These are phyloP conservation scores for Cryptococcus neoformans DNA, from an alignment of 1,284 basidiomycete genomes.

Conservation along the genomic window DNA sequence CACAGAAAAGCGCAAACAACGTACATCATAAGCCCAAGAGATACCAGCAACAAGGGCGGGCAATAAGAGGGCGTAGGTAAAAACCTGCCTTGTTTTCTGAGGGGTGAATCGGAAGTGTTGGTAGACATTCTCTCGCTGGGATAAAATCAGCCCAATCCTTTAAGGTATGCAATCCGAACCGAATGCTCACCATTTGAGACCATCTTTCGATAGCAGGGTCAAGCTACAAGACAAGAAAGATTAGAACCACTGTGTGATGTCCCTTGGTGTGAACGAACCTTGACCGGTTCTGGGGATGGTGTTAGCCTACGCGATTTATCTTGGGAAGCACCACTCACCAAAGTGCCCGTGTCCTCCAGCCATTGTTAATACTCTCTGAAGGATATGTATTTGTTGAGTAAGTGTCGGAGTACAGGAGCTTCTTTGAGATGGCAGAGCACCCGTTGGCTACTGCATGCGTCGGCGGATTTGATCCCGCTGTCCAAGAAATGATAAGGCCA, in stretches of 20 bases:
- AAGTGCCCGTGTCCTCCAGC: slow-evolving; percentile 42
- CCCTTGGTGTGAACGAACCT: slow-evolving; percentile 15
- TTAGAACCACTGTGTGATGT: neutral
- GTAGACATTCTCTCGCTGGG: slow-evolving; percentile 73
- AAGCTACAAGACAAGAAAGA: slow-evolving; percentile 49
- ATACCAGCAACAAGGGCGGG: slow-evolving; percentile 36
- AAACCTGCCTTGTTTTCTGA: slow-evolving; percentile 51
- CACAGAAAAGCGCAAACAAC: neutral
- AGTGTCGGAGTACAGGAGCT: neutral
- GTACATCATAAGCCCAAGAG: slow-evolving; percentile 5
- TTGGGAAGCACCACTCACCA: slow-evolving; percentile 14
- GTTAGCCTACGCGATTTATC: too few relatives aligned
- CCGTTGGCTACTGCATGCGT: too few relatives aligned
- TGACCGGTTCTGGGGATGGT: slow-evolving; percentile 32
- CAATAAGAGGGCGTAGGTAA: slow-evolving; percentile 36
- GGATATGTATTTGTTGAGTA: neutral
- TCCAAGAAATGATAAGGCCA: too few relatives aligned
- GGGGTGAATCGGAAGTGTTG: slow-evolving; percentile 73
- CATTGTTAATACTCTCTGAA: slow-evolving; percentile 25
- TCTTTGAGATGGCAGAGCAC: too few relatives aligned
- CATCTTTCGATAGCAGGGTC: slow-evolving; percentile 79
- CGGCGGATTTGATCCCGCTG: too few relatives aligned
- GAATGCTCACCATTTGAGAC: slow-evolving; percentile 63
- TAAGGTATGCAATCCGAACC: neutral
- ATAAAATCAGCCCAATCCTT: neutral